Conservation (phyloP, 371 early-diverging fungal genomes). For the Lichtheimia hyalospora region DNA sequence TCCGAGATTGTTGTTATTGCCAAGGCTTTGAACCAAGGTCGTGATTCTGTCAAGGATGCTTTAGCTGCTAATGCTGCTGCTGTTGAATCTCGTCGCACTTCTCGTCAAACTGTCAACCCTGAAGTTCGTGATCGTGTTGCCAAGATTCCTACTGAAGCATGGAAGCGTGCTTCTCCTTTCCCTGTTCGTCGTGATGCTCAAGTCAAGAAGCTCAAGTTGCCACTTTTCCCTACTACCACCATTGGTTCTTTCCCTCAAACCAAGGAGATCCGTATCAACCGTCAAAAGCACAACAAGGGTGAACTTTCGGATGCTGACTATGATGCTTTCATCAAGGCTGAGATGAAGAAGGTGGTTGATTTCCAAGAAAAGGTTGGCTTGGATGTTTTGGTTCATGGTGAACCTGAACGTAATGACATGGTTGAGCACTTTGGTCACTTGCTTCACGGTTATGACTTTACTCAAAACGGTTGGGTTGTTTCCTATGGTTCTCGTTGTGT, state of each 20-base stretch:
- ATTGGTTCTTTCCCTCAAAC: slow-evolving; percentile 99
- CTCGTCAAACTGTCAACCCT: slow-evolving; percentile 80
- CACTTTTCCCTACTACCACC: slow-evolving; percentile 95
- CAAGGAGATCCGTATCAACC: slow-evolving; percentile 90
- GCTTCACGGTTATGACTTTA: slow-evolving; percentile 89
- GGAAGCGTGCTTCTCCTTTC: slow-evolving; percentile 78
- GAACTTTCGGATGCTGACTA: slow-evolving; percentile 72
- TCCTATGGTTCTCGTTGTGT: slow-evolving; percentile 96
- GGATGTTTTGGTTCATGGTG: slow-evolving; percentile 97
- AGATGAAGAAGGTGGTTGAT: slow-evolving; percentile 81
- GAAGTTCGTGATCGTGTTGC: slow-evolving; percentile 79
- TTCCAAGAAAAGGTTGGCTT: slow-evolving; percentile 88
- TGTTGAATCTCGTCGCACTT: slow-evolving; percentile 74
- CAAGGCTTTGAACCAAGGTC: slow-evolving; percentile 68
- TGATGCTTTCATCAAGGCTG: slow-evolving; percentile 80
- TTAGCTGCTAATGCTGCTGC: slow-evolving; percentile 75
- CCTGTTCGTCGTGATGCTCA: slow-evolving; percentile 75
- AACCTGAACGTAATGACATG: slow-evolving; percentile 97
- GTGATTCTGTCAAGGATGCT: slow-evolving; percentile 65
- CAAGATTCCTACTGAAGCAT: slow-evolving; percentile 68
- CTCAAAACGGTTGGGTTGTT: slow-evolving; percentile 96
- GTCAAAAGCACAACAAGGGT: slow-evolving; percentile 89
- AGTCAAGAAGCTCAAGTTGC: slow-evolving; percentile 79
- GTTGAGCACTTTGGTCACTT: slow-evolving; percentile 90
- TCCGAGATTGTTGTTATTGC: slow-evolving; percentile 77